Evolutionary conservation across 331 rosid genomes (phyloP).

Genomic region (Malus hybrid): DNA sequence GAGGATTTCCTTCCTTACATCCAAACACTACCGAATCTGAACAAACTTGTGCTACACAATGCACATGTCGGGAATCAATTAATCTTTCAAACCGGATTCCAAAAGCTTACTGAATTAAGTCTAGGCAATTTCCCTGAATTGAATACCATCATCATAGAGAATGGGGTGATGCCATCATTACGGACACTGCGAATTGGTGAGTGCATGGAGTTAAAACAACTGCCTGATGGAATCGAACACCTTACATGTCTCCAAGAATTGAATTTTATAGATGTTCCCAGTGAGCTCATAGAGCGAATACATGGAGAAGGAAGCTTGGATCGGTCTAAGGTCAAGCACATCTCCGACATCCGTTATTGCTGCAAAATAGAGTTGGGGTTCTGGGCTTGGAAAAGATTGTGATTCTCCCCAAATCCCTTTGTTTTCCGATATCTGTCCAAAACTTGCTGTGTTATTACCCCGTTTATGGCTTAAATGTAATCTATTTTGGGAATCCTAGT

Average conservation of each 20-base stretch:
- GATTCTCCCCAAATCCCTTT: not conserved
- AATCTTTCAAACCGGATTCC: not conserved
- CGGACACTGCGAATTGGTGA: not conserved
- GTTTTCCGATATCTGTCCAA: too few relatives aligned
- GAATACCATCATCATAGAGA: not conserved
- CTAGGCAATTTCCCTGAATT: not conserved
- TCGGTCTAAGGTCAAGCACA: not conserved
- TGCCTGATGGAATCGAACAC: conserved; percentile 3
- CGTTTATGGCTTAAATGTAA: too few relatives aligned
- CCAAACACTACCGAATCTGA: not conserved
- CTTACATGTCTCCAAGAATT: conserved; percentile 5
- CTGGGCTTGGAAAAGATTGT: not conserved
- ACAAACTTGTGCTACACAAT: not conserved
- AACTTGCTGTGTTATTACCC: too few relatives aligned
- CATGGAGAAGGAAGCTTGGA: not conserved
- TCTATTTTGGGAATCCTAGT: too few relatives aligned
- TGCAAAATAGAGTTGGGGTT: not conserved
- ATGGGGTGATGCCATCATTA: not conserved
- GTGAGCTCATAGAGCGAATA: not conserved
- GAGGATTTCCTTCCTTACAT: not conserved
- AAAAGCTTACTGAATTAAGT: not conserved
- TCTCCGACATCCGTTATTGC: not conserved
- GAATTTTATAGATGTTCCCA: not conserved
- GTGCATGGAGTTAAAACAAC: not conserved
- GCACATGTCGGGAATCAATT: not conserved